Base-by-base conservation (phyloP, 2,329 filamentous ascomycete genomes). In the Cordyceps javanica region DNA sequence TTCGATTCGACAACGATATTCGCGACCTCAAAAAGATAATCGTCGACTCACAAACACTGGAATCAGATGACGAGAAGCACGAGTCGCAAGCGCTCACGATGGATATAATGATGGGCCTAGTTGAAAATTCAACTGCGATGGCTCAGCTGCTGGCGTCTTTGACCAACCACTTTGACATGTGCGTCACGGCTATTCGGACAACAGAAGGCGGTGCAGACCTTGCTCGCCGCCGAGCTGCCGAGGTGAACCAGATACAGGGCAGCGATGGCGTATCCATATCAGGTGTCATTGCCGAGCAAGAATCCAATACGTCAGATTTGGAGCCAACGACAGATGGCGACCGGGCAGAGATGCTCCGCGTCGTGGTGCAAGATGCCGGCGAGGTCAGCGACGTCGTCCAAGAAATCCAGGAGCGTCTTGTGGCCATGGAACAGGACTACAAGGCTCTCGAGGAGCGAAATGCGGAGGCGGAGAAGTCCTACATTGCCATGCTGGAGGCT, bases 141-240 rank as follows among this genome's bases (percentile, higher is more conserved):
- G 93, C 92, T 5, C 80, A 87, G 58, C 80, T 91, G 5, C 82
- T 97, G 2, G 83, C 90, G 58, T 91, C 88, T 1, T 77, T 97
- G 4, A 91, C 91, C 8, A 83, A 82, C 26, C 93, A 97, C 72
- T 97, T 96, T 69, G 93, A 97, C 70, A 83, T 96, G 62, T 97
- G 93, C 70, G 90, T 96, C 14, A 93, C 88, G 1, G 93, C 93
- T 1, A 87, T 97, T 44, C 89, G 91, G 60, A 91, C 93, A 52
- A 97, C 92, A 3, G 91, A 96, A 73, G 89, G 88, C 30, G 89
- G 87, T 5, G 85, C 85, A 13, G 87, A 85, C 5, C 77, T 86
- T 46, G 88, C 87, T 6, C 82, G 86, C 11, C 81, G 82, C 52
- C 87, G 84, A 62, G 87, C 85, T 0, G 87, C 86, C 44, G 87